Percentiles rank a stretch among this genome's conserved stretches.
These are phyloP conservation scores for Brassica balearica DNA, from an alignment of 441 rosid species.

Conservation along the genomic window DNA sequence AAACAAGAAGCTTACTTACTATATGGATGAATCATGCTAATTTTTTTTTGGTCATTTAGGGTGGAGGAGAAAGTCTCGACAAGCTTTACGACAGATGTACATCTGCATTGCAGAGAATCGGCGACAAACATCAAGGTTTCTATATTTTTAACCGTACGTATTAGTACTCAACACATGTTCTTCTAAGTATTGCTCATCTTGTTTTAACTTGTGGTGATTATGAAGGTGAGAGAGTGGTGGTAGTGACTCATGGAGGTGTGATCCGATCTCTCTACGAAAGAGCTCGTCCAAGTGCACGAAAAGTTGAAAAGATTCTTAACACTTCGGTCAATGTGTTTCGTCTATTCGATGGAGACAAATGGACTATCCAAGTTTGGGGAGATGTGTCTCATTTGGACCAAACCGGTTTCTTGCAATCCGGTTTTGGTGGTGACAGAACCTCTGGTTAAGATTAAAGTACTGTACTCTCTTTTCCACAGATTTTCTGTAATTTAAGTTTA, in stretches of 20 bases:
- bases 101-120: slow-evolving; percentile 68
- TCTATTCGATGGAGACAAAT: slow-evolving; percentile 53
- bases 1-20: slow-evolving; percentile 11
- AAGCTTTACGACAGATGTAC: slow-evolving; percentile 72
- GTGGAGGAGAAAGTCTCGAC: slow-evolving; percentile 92
- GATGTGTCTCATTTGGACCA: slow-evolving; percentile 70
- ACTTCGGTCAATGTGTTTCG: slow-evolving; percentile 68
- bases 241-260: slow-evolving; percentile 82
- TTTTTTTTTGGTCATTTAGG: slow-evolving; percentile 45
- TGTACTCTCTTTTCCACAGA: background rate
- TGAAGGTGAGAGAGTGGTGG: slow-evolving; percentile 72
- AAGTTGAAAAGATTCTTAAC: slow-evolving; percentile 60
- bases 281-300: slow-evolving; percentile 61
- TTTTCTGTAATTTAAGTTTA: slow-evolving; percentile 15
- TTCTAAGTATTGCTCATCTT: slow-evolving; percentile 4
- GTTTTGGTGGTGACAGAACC: slow-evolving; percentile 74
- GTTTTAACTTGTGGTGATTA: background rate
- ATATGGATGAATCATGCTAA: slow-evolving; percentile 10
- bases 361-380: slow-evolving; percentile 65
- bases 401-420: slow-evolving; percentile 59
- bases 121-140: slow-evolving; percentile 70
- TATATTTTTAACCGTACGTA: background rate
- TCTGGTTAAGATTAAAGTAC: slow-evolving; percentile 53
- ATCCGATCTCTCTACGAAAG: slow-evolving; percentile 63
- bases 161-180: background rate